A percentile compares a stretch with the other conserved stretches of the same genome.
Conservation (phyloP, 2,329 filamentous ascomycete genomes). For the Penicillium sp. region DNA sequence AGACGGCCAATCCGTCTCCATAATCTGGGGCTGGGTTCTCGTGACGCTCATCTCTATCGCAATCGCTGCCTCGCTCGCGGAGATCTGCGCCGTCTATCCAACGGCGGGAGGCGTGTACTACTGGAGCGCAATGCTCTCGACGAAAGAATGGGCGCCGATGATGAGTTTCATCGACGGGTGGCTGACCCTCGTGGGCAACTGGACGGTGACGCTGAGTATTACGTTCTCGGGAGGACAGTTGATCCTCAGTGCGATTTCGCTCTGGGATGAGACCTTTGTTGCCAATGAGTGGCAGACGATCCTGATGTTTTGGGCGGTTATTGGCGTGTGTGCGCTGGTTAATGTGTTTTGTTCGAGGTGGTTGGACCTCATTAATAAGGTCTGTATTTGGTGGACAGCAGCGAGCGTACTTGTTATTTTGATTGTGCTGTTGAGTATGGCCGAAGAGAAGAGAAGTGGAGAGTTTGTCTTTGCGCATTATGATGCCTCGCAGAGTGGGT, state of each 20-base stretch:
- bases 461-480: constrained; percentile 72
- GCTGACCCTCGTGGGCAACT: constrained; percentile 74
- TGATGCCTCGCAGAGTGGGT: constrained; percentile 68
- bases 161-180: constrained; percentile 74
- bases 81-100: constrained; percentile 72
- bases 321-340: constrained; percentile 66
- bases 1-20: constrained; percentile 71
- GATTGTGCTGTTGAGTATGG: constrained; percentile 65
- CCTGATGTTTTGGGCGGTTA: constrained; percentile 73
- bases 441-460: constrained; percentile 60
- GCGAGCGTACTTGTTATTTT: constrained; percentile 71
- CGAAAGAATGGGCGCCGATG: constrained; percentile 67
- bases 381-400: constrained; percentile 75
- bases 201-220: constrained; percentile 70
- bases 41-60: constrained; percentile 66
- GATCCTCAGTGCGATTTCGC: constrained; percentile 68
- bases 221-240: constrained; percentile 75
- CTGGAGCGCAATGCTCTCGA: constrained; percentile 71
- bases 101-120: constrained; percentile 74
- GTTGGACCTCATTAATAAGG: constrained; percentile 71
- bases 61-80: constrained; percentile 70
- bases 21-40: constrained; percentile 73
- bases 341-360: constrained; percentile 68
- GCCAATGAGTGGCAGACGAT: constrained; percentile 73
- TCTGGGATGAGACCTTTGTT: constrained; percentile 72